A percentile compares a stretch with the other conserved stretches of the same genome.
Conservation (phyloP, 108 stramenopile genomes). For the Parmales sp. region DNA sequence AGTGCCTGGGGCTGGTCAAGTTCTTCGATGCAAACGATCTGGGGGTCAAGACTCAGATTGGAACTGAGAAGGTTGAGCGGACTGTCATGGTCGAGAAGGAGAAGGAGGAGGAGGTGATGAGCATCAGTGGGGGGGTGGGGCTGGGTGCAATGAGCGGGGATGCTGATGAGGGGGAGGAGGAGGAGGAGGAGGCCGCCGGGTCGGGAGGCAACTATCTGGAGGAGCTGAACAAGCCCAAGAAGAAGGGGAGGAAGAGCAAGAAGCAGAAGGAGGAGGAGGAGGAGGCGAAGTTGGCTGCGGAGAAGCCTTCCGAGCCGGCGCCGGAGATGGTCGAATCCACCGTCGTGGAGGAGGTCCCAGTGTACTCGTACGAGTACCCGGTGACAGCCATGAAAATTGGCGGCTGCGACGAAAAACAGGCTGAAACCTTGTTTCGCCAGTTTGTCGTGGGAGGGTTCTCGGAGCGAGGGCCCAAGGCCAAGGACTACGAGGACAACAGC, state of each 20-base stretch:
- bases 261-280: neutral
- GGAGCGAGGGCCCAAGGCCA: conserved; percentile 52
- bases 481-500: conserved; percentile 56
- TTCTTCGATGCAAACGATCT: conserved; percentile 74
- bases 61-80: conserved; percentile 55
- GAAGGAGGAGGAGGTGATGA: neutral
- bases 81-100: conserved; percentile 25
- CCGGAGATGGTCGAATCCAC: conserved; percentile 44
- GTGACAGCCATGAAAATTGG: conserved; percentile 56
- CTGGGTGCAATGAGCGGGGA: too few species aligned
- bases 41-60: conserved; percentile 50
- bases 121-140: too few species aligned
- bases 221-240: neutral
- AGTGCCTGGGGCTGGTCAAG: conserved; percentile 73
- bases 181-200: neutral
- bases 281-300: conserved; percentile 39
- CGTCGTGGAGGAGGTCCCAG: conserved; percentile 46
- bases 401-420: conserved; percentile 52
- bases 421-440: conserved; percentile 67
- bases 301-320: too few species aligned
- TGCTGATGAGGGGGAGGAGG: too few species aligned
- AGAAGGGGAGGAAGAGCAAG: neutral
- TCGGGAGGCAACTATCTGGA: neutral
- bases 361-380: conserved; percentile 60
- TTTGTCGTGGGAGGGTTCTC: conserved; percentile 72